A percentile compares a stretch with the other conserved stretches of the same genome.
Conservation (phyloP, 1,139 yeast genomes). For the Hyphopichia fennica region DNA sequence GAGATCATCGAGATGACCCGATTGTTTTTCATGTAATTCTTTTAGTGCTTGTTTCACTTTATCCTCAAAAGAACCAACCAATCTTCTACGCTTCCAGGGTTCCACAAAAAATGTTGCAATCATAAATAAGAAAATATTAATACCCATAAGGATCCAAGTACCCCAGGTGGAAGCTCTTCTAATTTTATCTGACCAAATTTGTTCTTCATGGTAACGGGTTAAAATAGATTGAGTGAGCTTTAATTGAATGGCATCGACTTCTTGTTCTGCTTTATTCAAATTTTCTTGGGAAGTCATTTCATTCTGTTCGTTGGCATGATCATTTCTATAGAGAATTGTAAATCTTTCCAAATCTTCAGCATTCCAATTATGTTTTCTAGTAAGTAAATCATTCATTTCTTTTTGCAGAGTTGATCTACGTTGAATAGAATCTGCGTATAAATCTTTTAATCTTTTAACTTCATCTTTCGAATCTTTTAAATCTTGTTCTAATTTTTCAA, state of each 20-base stretch:
- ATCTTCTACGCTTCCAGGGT: slow-evolving; percentile 86
- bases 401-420: slow-evolving; percentile 72
- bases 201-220: slow-evolving; percentile 93
- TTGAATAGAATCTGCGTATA: slow-evolving; percentile 64
- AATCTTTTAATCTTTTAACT: slow-evolving; percentile 50
- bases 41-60: slow-evolving; percentile 63
- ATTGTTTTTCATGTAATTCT: slow-evolving; percentile 21
- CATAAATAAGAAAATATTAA: slow-evolving; percentile 74
- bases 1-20: slow-evolving; percentile 14
- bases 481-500: slow-evolving; percentile 51
- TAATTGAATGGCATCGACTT: slow-evolving; percentile 70
- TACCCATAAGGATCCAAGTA: slow-evolving; percentile 85
- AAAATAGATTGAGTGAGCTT: slow-evolving; percentile 75
- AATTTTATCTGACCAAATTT: slow-evolving; percentile 96
- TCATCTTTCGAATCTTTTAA: slow-evolving; percentile 49
- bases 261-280: slow-evolving; percentile 58
- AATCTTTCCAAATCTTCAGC: slow-evolving; percentile 78
- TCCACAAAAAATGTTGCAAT: slow-evolving; percentile 86
- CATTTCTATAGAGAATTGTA: slow-evolving; percentile 76
- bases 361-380: slow-evolving; percentile 82
- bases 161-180: slow-evolving; percentile 97
- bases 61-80: slow-evolving; percentile 81
- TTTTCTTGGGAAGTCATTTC: slow-evolving; percentile 55
- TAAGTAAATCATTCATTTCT: slow-evolving; percentile 84
- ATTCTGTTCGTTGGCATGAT: slow-evolving; percentile 68